Evolutionary conservation across 225 moss, liverwort and hornwort genomes (phyloP), one percentile per base, ranked within the genome.

Genomic region (Bryoerythrophyllum caledonicum): DNA sequence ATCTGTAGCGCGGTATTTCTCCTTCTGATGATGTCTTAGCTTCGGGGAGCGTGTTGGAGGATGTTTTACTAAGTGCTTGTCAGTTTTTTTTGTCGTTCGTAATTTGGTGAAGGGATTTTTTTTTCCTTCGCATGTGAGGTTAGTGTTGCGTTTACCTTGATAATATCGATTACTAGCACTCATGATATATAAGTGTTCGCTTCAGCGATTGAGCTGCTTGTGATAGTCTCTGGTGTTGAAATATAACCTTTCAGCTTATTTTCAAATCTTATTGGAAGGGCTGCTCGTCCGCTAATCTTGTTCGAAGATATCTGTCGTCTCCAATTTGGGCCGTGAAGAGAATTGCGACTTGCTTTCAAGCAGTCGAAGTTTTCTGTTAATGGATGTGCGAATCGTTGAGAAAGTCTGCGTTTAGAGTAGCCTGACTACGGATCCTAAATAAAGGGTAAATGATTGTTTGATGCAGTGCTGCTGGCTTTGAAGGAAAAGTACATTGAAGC

Each of bases 401-500:
- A 0, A 23, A 52, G 21, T 48, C 59, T 44, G 72, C 63, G 17
- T 16, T 56, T 30, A 34, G 41, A 63, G 32, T n/a, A 49, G 46
- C 46, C 63, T 3, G 13, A 30, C 23, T 21, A 27, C 59, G 69
- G 46, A 38, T 56, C 51, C 26, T 60, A 46, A 38, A 65, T 25
- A 10, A n/a, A 52, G 17, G 26, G 10, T 57, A 24, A 41, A 21
- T 5, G 59, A 68, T 69, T 58, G 44, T 82, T 43, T 76, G 72
- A 44, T 81, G 76, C 86, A 94, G 97, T 99, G 60, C 81, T 99
- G 67, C 76, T 83, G 75, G 89, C 85, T 78, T 86, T 99, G 82
- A 99, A 93, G 86, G 90, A 90, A 79, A 92, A 65, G 76, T 92
- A 83, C 65, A 70, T 86, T 26, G 95, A 99, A 82, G 99, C 99